These are phyloP conservation scores for Calonectria leucothoes DNA, from an alignment of 2,329 filamentous ascomycete genomes.

Conservation along the genomic window DNA sequence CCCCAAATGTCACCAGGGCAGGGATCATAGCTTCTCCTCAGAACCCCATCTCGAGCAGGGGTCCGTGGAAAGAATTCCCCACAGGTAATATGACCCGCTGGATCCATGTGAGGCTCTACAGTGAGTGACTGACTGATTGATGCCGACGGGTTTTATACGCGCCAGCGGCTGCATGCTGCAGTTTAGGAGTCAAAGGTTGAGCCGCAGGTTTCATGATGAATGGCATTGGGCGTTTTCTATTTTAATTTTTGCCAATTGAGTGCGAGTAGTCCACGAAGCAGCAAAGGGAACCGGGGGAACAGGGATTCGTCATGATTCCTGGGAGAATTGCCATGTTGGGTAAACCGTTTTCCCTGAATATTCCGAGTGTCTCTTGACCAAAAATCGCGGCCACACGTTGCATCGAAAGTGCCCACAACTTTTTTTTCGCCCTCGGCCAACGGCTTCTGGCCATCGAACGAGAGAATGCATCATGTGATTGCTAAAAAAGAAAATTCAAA, in stretches of 20 bases:
- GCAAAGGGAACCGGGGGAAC: neutral
- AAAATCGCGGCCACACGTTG: slow-evolving; percentile 11
- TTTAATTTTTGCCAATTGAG: neutral
- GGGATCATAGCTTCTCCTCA: neutral
- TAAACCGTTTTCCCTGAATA: slow-evolving; percentile 1
- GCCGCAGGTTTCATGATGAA: neutral
- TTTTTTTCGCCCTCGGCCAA: neutral
- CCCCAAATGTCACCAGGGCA: neutral
- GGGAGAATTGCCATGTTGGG: neutral
- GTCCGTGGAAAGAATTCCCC: neutral
- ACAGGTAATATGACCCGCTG: neutral
- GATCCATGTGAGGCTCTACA: slow-evolving; percentile 12
- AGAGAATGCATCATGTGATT: slow-evolving; percentile 8
- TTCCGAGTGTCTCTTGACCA: slow-evolving; percentile 1
- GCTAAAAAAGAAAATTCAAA: neutral
- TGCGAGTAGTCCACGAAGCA: neutral
- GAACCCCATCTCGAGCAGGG: slow-evolving; percentile 2
- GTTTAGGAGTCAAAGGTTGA: neutral
- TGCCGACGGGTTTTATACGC: neutral
- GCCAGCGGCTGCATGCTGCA: neutral
- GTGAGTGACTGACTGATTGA: neutral
- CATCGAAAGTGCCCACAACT: slow-evolving; percentile 5
- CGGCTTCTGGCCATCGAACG: neutral
- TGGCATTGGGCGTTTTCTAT: neutral
- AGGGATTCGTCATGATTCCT: neutral